Percentiles rank a stretch among this genome's conserved stretches.
These are phyloP conservation scores for Xanthoceras sorbifolium DNA, from an alignment of 345 rosid species.

Conservation along the genomic window DNA sequence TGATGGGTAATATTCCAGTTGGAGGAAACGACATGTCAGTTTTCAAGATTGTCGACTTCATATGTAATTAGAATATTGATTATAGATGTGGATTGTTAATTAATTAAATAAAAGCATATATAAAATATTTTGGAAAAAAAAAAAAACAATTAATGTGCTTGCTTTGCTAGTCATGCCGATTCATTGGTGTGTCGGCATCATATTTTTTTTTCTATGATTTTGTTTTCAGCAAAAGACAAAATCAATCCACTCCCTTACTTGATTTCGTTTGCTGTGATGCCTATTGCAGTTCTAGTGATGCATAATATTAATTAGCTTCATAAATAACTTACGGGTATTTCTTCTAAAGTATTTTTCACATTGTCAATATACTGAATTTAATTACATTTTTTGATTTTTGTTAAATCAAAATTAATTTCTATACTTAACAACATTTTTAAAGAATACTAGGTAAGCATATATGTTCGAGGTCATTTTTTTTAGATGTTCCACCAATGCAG, in stretches of 20 bases:
- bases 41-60: slow-evolving; percentile 30
- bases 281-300: background rate
- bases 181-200: slow-evolving; percentile 18
- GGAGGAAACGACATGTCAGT: slow-evolving; percentile 36
- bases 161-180: slow-evolving; percentile 14
- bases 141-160: too few relatives aligned
- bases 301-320: background rate
- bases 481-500: too few relatives aligned
- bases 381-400: too few relatives aligned
- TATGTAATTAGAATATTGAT: background rate
- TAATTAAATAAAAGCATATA: background rate
- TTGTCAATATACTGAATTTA: too few relatives aligned
- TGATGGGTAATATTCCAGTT: slow-evolving; percentile 35
- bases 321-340: too few relatives aligned
- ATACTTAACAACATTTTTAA: too few relatives aligned
- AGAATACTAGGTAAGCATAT: too few relatives aligned
- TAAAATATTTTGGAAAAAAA: too few relatives aligned
- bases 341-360: too few relatives aligned
- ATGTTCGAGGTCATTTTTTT: too few relatives aligned
- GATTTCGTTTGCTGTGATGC: background rate
- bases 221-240: slow-evolving; percentile 15
- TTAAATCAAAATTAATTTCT: too few relatives aligned
- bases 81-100: slow-evolving; percentile 16
- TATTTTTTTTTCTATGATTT: slow-evolving; percentile 25
- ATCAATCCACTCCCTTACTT: background rate